Conservation (phyloP, 805 yeast species). For the Metschnikowia cerradonensis region DNA sequence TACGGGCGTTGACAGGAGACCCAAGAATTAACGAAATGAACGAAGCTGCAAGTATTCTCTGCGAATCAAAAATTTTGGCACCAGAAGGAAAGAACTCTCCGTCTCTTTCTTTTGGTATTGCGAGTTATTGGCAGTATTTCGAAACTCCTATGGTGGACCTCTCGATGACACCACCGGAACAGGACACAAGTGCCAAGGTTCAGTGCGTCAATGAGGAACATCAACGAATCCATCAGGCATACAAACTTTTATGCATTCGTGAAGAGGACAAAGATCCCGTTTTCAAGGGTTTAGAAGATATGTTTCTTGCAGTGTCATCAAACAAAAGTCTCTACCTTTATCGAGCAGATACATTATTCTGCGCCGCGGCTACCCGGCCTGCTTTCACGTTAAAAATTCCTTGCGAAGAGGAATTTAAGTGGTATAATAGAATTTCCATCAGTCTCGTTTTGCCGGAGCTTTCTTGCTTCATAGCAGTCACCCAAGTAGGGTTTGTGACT, state of each 20-base stretch:
- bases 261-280: not conserved
- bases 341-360: constrained; percentile 12
- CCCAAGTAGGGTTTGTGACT: constrained; percentile 37
- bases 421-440: constrained; percentile 35
- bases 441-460: constrained; percentile 33
- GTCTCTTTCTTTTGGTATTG: constrained; percentile 24
- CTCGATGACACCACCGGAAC: not conserved
- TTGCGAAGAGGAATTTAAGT: constrained; percentile 25
- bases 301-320: constrained; percentile 14
- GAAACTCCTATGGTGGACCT: constrained; percentile 21
- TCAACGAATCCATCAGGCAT: constrained; percentile 26
- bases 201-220: constrained; percentile 33
- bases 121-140: constrained; percentile 33
- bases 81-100: constrained; percentile 13
- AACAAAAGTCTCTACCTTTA: constrained; percentile 10
- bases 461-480: constrained; percentile 30
- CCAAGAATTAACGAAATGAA: constrained; percentile 29
- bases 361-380: constrained; percentile 12
- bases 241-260: not conserved
- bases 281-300: not conserved
- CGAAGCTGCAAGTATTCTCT: constrained; percentile 26
- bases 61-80: constrained; percentile 38
- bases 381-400: constrained; percentile 8
- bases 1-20: constrained; percentile 49
- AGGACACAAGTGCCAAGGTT: constrained; percentile 15